Evolutionary conservation across 345 rosid genomes (phyloP).

Genomic region (Atalantia buxifolia): DNA sequence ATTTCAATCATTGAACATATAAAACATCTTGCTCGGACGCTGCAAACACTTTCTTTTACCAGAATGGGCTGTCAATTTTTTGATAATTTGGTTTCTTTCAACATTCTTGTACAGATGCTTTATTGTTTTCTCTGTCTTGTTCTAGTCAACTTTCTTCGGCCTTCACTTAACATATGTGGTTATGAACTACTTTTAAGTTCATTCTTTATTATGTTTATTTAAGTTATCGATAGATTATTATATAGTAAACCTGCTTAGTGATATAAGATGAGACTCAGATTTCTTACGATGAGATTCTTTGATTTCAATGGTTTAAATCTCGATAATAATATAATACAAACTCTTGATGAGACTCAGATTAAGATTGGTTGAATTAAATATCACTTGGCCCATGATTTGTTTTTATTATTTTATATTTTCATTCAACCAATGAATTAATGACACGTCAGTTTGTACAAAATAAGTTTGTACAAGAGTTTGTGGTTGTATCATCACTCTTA

Average conservation of each 20-base stretch:
- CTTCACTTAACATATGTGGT: not conserved
- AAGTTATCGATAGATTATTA: not conserved
- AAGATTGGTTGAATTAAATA: no score
- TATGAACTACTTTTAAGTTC: not conserved
- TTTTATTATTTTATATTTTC: no score
- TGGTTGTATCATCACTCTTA: no score
- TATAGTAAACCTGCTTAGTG: not conserved
- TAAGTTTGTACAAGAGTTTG: no score
- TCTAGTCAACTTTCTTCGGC: not conserved
- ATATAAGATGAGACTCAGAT: not conserved
- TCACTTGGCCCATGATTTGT: no score
- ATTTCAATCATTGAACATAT: not conserved
- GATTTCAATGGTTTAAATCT: not conserved
- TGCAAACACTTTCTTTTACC: not conserved
- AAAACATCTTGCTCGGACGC: not conserved
- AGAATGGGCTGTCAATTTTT: not conserved
- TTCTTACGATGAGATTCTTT: no score
- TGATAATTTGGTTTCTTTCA: not conserved
- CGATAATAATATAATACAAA: no score
- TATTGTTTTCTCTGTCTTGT: not conserved
- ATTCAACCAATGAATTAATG: no score
- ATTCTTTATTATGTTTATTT: not conserved
- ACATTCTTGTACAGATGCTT: not conserved
- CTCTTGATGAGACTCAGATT: no score
- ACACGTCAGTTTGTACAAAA: no score